A percentile compares a stretch with the other conserved stretches of the same genome.
phyloP scores from a whole-genome alignment of 2,329 filamentous ascomycete species.

The Fusarium domesticum region DNA sequence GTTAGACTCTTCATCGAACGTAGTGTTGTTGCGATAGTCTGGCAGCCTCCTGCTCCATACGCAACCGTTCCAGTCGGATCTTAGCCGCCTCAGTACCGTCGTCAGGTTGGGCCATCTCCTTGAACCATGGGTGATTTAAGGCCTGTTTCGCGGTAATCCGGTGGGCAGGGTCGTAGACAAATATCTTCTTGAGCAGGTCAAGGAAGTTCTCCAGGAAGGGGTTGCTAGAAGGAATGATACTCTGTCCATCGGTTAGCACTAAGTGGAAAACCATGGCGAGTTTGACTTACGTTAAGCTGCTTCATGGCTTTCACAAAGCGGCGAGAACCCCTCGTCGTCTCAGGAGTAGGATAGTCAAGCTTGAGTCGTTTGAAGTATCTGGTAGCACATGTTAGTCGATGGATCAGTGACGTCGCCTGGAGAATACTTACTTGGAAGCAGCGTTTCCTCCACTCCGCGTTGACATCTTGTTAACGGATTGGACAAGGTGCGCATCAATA shows the following conservation, averaged over 20 bases:
- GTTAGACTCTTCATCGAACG: constrained; percentile 25
- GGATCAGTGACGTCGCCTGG: not conserved
- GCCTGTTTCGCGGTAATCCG: constrained; percentile 66
- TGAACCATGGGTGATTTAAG: constrained; percentile 66
- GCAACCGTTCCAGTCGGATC: constrained; percentile 54
- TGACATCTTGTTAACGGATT: constrained; percentile 47
- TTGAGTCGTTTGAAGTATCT: constrained; percentile 66
- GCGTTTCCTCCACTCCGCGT: constrained; percentile 56
- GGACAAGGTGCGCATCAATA: constrained; percentile 58
- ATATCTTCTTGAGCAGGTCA: constrained; percentile 63
- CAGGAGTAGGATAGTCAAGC: constrained; percentile 62
- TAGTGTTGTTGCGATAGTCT: constrained; percentile 18
- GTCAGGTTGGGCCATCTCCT: constrained; percentile 59
- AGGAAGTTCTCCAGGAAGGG: constrained; percentile 61
- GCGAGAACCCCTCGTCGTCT: constrained; percentile 62
- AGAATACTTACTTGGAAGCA: constrained; percentile 57
- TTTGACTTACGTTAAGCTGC: constrained; percentile 53
- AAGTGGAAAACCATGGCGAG: not conserved
- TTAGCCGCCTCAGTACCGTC: constrained; percentile 67
- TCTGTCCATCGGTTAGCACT: constrained; percentile 39
- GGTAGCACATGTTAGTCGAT: constrained; percentile 26
- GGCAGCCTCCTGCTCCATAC: constrained; percentile 38
- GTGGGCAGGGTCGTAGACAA: constrained; percentile 63
- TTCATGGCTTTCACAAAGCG: constrained; percentile 74
- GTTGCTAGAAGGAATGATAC: constrained; percentile 60